Percentiles rank a stretch among this genome's conserved stretches.
These are phyloP conservation scores for Alisma plantagoaquatica DNA, from an alignment of 106 monocot genomes.

Conservation along the genomic window DNA sequence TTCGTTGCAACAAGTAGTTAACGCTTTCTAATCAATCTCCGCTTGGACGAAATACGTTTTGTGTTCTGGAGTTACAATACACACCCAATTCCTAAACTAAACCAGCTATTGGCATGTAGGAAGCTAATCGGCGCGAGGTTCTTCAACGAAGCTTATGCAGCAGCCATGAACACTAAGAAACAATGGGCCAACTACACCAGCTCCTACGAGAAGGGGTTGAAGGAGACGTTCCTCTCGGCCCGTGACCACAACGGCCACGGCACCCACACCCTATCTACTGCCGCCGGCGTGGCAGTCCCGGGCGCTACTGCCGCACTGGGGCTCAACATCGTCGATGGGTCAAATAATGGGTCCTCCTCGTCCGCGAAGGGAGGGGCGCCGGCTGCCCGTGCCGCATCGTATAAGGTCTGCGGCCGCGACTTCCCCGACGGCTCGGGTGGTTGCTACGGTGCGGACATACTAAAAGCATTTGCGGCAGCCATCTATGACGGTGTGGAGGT, in stretches of 20 bases:
- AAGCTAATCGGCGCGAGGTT: constrained; percentile 18
- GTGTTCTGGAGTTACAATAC: too few species aligned
- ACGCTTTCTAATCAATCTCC: too few species aligned
- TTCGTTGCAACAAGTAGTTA: constrained; percentile 15
- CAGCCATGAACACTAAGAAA: too few species aligned
- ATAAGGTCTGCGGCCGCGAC: constrained; percentile 35
- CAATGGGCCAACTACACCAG: too few species aligned
- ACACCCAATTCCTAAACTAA: too few species aligned
- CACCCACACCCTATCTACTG: constrained; percentile 69
- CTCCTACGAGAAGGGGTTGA: too few species aligned
- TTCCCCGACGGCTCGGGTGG: too few species aligned
- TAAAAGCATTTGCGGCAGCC: constrained; percentile 33
- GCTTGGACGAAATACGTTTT: too few species aligned
- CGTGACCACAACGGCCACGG: constrained; percentile 50
- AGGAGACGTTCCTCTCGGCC: not conserved
- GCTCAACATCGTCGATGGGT: too few species aligned
- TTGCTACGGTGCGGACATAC: constrained; percentile 22
- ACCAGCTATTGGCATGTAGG: too few species aligned
- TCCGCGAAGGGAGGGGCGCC: constrained; percentile 42
- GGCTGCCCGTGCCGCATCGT: constrained; percentile 30
- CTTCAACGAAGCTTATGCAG: constrained; percentile 8
- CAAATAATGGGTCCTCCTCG: too few species aligned
- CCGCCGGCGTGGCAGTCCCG: constrained; percentile 23
- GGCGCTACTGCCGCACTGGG: too few species aligned
- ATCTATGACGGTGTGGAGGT: constrained; percentile 58